phyloP scores from a whole-genome alignment of 1,139 yeast species.

The Debaryomyces coudertii region DNA sequence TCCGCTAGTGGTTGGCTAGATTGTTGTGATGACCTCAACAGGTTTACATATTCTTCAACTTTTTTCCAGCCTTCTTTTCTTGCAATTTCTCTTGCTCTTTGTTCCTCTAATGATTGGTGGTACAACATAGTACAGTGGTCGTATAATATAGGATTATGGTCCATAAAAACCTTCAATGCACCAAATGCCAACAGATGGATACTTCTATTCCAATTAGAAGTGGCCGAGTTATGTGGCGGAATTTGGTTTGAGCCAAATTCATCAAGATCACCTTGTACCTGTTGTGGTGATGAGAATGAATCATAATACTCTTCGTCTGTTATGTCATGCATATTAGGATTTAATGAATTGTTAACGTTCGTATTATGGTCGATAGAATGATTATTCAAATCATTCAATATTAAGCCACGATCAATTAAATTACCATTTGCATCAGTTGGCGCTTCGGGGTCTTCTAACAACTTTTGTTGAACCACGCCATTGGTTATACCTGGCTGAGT shows the following conservation, averaged over 20 bases:
- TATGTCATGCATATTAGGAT: constrained; percentile 22
- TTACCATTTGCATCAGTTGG: constrained; percentile 52
- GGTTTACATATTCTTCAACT: constrained; percentile 62
- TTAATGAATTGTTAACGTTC: constrained; percentile 17
- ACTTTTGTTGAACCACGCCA: constrained; percentile 50
- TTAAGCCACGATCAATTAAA: constrained; percentile 44
- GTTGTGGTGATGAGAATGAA: constrained; percentile 44
- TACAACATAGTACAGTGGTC: constrained; percentile 90
- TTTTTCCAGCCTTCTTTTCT: constrained; percentile 77
- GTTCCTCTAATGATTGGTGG: constrained; percentile 73
- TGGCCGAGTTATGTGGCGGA: constrained; percentile 51
- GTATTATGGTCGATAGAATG: constrained; percentile 20
- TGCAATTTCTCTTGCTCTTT: constrained; percentile 59
- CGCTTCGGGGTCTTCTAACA: constrained; percentile 43
- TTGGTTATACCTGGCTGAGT: constrained; percentile 54
- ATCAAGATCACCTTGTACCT: constrained; percentile 23
- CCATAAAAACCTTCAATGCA: constrained; percentile 91
- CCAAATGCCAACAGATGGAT: constrained; percentile 89
- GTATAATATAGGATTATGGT: constrained; percentile 86
- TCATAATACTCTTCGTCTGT: constrained; percentile 52
- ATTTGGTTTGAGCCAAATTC: constrained; percentile 34
- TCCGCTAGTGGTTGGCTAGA: not conserved
- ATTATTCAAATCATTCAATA: constrained; percentile 26
- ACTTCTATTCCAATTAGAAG: constrained; percentile 82
- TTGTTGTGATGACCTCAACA: constrained; percentile 15